Evolutionary conservation across 1,284 basidiomycete genomes (phyloP).

Genomic region (Takashimella koratensis): DNA sequence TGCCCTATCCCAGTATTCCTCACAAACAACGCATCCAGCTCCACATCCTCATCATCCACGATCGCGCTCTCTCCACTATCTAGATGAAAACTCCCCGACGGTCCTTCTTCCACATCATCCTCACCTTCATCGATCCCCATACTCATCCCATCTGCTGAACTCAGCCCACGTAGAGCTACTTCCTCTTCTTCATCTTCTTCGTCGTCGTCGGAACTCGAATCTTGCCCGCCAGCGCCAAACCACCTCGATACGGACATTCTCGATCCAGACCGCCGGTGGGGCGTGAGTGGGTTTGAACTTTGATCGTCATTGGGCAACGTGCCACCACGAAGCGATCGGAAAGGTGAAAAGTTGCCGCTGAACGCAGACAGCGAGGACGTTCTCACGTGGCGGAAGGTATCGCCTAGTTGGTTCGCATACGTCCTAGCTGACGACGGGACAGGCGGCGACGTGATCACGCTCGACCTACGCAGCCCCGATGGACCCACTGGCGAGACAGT

Average conservation of each 20-base stretch:
- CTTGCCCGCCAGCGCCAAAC: conserved; percentile 24
- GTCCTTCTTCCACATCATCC: not conserved
- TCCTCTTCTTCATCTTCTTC: conserved; percentile 7
- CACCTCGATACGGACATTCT: conserved; percentile 33
- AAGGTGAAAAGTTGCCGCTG: conserved; percentile 14
- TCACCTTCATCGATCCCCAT: not conserved
- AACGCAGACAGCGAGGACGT: conserved; percentile 30
- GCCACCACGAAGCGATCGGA: conserved; percentile 16
- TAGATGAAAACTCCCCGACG: conserved; percentile 1
- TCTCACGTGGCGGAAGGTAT: conserved; percentile 36
- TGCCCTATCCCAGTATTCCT: too few relatives aligned
- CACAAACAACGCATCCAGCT: not conserved
- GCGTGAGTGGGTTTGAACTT: not conserved
- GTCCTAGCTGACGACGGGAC: not conserved
- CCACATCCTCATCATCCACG: conserved; percentile 11
- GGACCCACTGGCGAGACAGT: not conserved
- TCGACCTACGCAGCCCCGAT: not conserved
- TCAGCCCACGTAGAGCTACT: not conserved
- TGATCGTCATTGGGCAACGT: not conserved
- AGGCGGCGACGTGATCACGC: not conserved
- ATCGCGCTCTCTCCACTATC: conserved; percentile 3
- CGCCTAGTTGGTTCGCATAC: conserved; percentile 20
- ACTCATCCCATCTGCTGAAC: not conserved
- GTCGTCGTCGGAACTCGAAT: conserved; percentile 7
- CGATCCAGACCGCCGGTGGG: conserved; percentile 13